Conservation (phyloP, 305 asterid species). For the Rubia balearica region DNA sequence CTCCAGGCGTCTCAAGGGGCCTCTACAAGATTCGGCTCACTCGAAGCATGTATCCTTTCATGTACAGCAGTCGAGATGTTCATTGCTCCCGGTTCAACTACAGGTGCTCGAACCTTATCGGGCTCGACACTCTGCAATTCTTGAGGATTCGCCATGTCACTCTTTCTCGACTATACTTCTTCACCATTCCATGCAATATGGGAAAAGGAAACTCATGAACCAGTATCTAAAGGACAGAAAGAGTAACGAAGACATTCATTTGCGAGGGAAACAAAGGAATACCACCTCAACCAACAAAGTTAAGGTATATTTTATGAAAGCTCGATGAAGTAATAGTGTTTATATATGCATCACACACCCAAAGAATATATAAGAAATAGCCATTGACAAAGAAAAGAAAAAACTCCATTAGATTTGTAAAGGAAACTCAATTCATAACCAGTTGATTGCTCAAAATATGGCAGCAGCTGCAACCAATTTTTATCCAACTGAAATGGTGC, state of each 20-base stretch:
- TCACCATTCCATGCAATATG: background rate
- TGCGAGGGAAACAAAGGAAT: background rate
- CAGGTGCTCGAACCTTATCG: too few species aligned
- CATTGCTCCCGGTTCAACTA: too few species aligned
- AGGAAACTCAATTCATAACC: background rate
- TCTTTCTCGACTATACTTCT: too few species aligned
- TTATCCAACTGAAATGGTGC: conserved; percentile 30
- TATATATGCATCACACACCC: background rate
- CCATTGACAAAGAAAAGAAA: background rate
- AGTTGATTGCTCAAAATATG: conserved; percentile 18
- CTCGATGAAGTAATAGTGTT: background rate
- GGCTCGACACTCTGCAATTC: too few species aligned
- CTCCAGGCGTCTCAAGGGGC: too few species aligned
- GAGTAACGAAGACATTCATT: background rate
- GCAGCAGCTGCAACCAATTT: conserved; percentile 22
- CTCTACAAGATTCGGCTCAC: too few species aligned
- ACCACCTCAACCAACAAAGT: conserved; percentile 10
- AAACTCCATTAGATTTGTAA: too few species aligned
- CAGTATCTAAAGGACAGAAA: too few species aligned
- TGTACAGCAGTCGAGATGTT: too few species aligned
- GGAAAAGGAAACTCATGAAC: background rate
- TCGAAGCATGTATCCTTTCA: too few species aligned
- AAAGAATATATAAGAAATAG: background rate
- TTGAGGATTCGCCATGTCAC: too few species aligned
- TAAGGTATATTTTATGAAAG: conserved; percentile 26